Conservation (phyloP, 306 rosid species). For the Hylodesmum podocarpum region DNA sequence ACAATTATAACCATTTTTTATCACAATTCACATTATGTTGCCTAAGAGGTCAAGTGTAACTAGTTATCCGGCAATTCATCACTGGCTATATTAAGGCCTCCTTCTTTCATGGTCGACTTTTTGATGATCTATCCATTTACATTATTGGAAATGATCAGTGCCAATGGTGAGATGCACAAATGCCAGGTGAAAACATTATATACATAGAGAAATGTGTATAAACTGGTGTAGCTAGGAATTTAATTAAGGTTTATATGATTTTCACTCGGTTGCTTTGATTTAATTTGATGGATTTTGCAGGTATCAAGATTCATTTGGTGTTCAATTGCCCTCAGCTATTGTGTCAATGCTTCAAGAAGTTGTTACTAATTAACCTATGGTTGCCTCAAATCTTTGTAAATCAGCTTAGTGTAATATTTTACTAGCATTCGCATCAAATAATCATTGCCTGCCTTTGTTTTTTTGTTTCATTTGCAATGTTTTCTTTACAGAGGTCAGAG, state of each 20-base stretch:
- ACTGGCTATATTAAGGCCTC: constrained; percentile 70
- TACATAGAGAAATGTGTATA: not conserved
- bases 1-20: too few species aligned
- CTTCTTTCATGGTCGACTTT: constrained; percentile 73
- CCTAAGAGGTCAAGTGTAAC: not conserved
- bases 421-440: not conserved
- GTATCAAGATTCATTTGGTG: not conserved
- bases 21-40: not conserved
- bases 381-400: not conserved
- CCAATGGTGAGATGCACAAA: constrained; percentile 9
- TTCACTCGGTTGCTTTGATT: not conserved
- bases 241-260: not conserved
- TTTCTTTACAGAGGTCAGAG: not conserved
- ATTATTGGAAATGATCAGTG: constrained; percentile 17
- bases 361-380: not conserved
- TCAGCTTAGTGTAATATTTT: not conserved
- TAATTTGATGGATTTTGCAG: constrained; percentile 30
- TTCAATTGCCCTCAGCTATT: not conserved
- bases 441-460: not conserved
- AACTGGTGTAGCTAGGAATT: not conserved
- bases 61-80: constrained; percentile 72
- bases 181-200: not conserved
- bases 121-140: too few species aligned
- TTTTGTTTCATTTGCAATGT: not conserved
- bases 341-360: not conserved